phyloP scores from a whole-genome alignment of 2,329 filamentous ascomycete species.

The Paraphoma sp. region DNA sequence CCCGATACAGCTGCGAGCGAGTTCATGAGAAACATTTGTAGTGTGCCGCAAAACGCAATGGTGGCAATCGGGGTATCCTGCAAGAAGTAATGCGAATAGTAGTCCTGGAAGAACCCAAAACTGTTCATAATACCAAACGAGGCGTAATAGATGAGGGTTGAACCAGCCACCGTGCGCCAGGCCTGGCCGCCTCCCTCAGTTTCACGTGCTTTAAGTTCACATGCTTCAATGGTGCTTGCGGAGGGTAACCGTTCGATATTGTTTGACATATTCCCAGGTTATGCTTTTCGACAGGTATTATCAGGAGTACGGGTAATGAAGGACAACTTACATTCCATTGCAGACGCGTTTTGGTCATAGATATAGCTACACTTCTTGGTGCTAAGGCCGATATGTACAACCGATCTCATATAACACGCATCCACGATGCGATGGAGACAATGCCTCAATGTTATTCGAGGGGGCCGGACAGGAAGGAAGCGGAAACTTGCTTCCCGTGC shows the following conservation, averaged over 20 bases:
- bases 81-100: conserved; percentile 50
- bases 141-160: conserved; percentile 47
- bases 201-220: conserved; percentile 1
- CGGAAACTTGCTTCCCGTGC: background rate
- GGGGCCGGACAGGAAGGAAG: background rate
- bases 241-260: conserved; percentile 10
- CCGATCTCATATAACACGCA: background rate
- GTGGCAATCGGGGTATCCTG: conserved; percentile 35
- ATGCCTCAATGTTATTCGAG: background rate
- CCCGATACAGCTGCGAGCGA: conserved; percentile 66
- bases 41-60: conserved; percentile 53
- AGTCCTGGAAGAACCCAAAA: conserved; percentile 55
- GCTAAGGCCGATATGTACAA: conserved; percentile 3
- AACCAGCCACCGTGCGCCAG: conserved; percentile 47
- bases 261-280: conserved; percentile 20
- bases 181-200: conserved; percentile 18
- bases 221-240: conserved; percentile 32
- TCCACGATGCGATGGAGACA: background rate
- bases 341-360: conserved; percentile 2
- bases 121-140: conserved; percentile 51
- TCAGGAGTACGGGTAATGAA: background rate
- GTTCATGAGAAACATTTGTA: conserved; percentile 56
- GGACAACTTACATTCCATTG: conserved; percentile 7
- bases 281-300: conserved; percentile 6
- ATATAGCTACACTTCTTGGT: conserved; percentile 5